Base-by-base conservation (phyloP, 1,284 basidiomycete genomes). In the Ganoderma lucidum region DNA sequence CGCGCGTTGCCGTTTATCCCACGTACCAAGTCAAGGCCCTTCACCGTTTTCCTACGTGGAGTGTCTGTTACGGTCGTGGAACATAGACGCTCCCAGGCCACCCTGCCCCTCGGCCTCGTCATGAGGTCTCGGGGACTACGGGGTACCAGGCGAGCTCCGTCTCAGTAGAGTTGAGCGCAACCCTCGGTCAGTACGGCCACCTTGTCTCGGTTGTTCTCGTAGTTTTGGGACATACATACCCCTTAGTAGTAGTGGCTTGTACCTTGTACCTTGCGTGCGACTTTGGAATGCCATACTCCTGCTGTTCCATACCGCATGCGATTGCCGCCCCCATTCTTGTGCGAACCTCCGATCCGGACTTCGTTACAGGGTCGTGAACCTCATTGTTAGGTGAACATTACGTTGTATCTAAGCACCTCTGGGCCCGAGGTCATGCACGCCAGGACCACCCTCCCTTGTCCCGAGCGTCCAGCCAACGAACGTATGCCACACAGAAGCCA, bases 161-260 rank as follows among this genome's bases (percentile, higher is more conserved):
- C 84, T 81, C 83, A 78, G 78, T 82, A 83, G 88, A 89, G 87
- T 89, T 87, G 87, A 86, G 82, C 76, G 81, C 78, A 80, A 80
- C 69, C 73, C 59, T 23, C 62, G 74, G 72, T 73, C 72, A 58
- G 67, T 71, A 60, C 64, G 75, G 62, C 69, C 39, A 64, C 64
- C 71, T 63, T 75, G 6, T 63, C 72, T 74, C 75, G 78, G 73
- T 79, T 80, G 79, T 79, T 71, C 81, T 86, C 85, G 83, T 88
- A 89, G 87, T 88, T 87, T 82, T 84, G 87, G 78, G 86, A 83
- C 87, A 84, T 68, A 88, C 86, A 88, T 83, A 64, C 64, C 58
- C 65, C 4, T 44, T 59, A 9, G 23, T 15, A 14, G 60, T 23
- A 23, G 23, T 23, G 23, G 23, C 23, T 23, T 23, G 23, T 23